Evolutionary conservation across 768 basidiomycete species (phyloP), one percentile per base, ranked within the genome.

Genomic region (Lactarius psammicola): DNA sequence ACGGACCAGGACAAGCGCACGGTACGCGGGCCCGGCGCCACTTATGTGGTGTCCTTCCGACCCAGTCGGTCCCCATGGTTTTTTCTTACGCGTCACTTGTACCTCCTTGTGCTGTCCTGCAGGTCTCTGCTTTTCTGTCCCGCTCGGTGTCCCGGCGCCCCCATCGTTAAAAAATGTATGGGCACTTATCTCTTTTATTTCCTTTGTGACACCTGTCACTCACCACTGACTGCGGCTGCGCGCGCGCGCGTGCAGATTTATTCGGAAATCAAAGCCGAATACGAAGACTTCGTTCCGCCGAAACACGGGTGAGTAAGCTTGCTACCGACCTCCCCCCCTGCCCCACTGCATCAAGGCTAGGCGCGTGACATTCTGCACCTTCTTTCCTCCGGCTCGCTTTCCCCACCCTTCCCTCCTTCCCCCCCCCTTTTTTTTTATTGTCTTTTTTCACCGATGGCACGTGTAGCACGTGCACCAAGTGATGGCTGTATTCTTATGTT

Each of bases 51-150:
- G 20, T 28, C 54, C 28, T 61, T 38, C 62, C 58, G 56, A 54
- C 53, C 17, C 33, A 38, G 42, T 33, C 55, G 55, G 57, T 33
- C 51, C n/a, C 40, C 31, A 46, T 57, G 26, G 3, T 23, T 11
- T 28, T 54, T 62, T 40, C 26, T 67, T 62, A 51, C 46, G 4
- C 36, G 30, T 51, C n/a, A 5, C 31, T 42, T 13, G 7, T 23
- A 2, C 31, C 28, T 28, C 18, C 38, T 3, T 38, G 34, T 5
- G 44, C n/a, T 23, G 6, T 40, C n/a, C 62, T 60, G 63, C 63
- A 94, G 92, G 94, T 65, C 80, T 92, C 60, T 86, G 89, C 78
- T 98, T 98, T 78, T 95, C 93, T 17, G 95, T 98, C n/a, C 88
- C 87, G 13, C 80, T 80, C 40, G 93, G 92, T 15, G 81, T 95